Evolutionary conservation across 2,329 filamentous ascomycete species (phyloP), one percentile per base, ranked within the genome.

Genomic region (Graphium sp.): DNA sequence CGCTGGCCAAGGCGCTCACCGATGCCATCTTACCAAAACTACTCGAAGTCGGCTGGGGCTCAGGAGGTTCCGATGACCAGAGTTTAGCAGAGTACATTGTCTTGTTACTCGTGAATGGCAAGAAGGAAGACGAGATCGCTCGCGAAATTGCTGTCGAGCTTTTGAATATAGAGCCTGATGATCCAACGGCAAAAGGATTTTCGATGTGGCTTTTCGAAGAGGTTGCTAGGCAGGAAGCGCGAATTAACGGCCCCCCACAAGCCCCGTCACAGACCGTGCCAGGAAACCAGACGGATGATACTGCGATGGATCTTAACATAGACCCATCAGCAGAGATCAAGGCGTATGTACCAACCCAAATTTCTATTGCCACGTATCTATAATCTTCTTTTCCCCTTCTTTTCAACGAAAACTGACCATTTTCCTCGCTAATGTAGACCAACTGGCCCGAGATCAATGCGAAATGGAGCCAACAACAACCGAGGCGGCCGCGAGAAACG

Each of bases 61-160:
- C 78, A 18, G 77, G 77, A 40, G 79, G 76, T 35, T 56, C 57
- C 32, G 78, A 82, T 41, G 83, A 87, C 50, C 75, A 76, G 15
- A 81, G 83, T 21, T 69, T 98, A 34, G 77, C 84, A 34, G 89
- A 98, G 56, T 98, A 95, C 56, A 89, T 98, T 40, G 78, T 95
- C 34, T 71, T 95, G 37, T 94, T 95, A 87, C 69, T 98, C 18
- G 82, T 82, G 36, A 95, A 94, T 55, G 83, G 85, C 43, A 94
- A 93, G 53, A 84, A 79, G 4, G 77, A 92, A 48, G 74, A 85
- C 28, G 78, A 94, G 48, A 87, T 98, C 39, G 79, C 84, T 7
- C 61, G 70, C 24, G 89, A 98, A 49, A 71, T 98, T 10, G 79
- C 85, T 2, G 78, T 75, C 38, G 89, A 98, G 42, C 66, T 98